Evolutionary conservation across 2,329 filamentous ascomycete species (phyloP).

Genomic region (Exophiala phaeomuriformis): DNA sequence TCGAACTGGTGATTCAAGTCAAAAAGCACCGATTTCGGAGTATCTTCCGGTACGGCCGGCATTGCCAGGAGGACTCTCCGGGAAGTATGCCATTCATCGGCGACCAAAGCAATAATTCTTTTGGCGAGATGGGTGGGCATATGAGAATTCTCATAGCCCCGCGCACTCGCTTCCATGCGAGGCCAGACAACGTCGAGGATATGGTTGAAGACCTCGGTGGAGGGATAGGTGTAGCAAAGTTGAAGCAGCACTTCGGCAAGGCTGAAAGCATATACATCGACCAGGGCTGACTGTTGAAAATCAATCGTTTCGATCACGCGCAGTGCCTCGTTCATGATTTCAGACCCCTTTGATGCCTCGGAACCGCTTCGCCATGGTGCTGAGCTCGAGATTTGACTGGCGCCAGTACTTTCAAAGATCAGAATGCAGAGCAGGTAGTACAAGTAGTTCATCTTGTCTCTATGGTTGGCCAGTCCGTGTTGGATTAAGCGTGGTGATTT

Average conservation of each 20-base stretch:
- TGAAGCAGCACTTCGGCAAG: constrained; percentile 8
- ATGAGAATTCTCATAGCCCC: constrained; percentile 27
- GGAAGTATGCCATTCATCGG: constrained; percentile 1
- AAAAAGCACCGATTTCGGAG: constrained; percentile 1
- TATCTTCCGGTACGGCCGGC: not conserved
- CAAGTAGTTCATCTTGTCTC: constrained; percentile 8
- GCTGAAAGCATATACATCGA: constrained; percentile 12
- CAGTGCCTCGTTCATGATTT: not conserved
- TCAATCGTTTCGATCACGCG: constrained; percentile 1
- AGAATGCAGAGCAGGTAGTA: constrained; percentile 12
- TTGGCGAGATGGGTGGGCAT: constrained; percentile 26
- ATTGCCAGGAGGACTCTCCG: not conserved
- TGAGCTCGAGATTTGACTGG: not conserved
- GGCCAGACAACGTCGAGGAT: constrained; percentile 25
- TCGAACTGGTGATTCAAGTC: not conserved
- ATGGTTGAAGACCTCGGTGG: not conserved
- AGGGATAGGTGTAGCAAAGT: not conserved
- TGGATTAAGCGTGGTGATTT: not conserved
- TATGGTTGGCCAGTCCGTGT: not conserved
- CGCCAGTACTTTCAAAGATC: not conserved
- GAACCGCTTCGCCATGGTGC: not conserved
- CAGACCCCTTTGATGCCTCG: not conserved
- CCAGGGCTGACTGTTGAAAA: not conserved
- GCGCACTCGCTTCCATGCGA: constrained; percentile 13
- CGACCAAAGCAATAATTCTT: constrained; percentile 20